Evolutionary conservation across 2,329 filamentous ascomycete genomes (phyloP).

Genomic region (Neoarthrinium moseri): DNA sequence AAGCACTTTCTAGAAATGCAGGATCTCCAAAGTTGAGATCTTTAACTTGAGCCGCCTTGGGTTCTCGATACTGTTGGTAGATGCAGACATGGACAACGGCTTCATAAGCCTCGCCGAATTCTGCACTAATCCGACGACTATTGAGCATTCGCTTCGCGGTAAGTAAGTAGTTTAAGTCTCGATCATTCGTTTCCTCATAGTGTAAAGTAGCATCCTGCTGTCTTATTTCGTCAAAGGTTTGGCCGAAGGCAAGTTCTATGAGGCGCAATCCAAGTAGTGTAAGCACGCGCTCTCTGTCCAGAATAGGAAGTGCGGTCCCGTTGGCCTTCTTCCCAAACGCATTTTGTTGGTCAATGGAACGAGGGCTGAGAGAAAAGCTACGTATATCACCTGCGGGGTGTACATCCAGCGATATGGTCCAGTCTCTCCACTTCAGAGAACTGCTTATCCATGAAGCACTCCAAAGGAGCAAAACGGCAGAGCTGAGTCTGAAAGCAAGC

Average conservation of each 20-base stretch:
- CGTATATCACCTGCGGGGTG: no score
- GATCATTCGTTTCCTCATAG: neutral
- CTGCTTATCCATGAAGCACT: neutral
- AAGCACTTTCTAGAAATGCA: neutral
- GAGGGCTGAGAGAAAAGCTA: neutral
- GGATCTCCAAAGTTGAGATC: neutral
- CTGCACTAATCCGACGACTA: neutral
- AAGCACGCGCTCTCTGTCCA: neutral
- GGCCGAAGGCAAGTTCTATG: neutral
- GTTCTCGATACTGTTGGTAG: constrained; percentile 2
- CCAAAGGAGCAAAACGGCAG: neutral
- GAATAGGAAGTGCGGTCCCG: no score
- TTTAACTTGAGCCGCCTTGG: neutral
- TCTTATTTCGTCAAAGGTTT: neutral
- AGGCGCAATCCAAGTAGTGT: neutral
- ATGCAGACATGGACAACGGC: constrained; percentile 1
- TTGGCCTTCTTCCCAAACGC: no score
- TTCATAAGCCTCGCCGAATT: neutral
- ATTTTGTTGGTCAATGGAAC: no score
- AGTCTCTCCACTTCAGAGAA: no score
- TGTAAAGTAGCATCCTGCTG: no score
- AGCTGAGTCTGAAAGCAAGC: neutral
- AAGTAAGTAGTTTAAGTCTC: neutral
- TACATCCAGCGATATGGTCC: no score
- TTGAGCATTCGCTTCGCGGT: neutral